A percentile compares a stretch with the other conserved stretches of the same genome.
Conservation (phyloP, 2,329 filamentous ascomycete species). For the Xylaria arbuscula region DNA sequence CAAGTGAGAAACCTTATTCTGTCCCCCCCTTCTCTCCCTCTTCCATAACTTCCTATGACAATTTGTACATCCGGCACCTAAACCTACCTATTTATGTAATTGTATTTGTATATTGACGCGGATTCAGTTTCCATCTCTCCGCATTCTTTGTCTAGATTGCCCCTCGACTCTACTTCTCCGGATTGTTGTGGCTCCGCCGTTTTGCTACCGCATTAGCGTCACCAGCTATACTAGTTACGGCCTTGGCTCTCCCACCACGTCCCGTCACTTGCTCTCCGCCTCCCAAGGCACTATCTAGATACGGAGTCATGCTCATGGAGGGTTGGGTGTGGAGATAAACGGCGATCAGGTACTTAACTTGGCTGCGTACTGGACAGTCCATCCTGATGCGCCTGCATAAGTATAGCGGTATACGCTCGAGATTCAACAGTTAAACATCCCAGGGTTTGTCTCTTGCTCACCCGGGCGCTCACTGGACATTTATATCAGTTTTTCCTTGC, state of each 20-base stretch:
- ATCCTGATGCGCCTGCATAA: constrained; percentile 10
- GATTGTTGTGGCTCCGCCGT: constrained; percentile 6
- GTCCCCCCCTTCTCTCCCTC: neutral
- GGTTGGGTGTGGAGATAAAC: constrained; percentile 16
- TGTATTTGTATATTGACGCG: neutral
- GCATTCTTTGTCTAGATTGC: constrained; percentile 4
- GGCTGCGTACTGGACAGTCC: neutral
- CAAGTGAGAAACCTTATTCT: neutral
- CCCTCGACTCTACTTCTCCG: constrained; percentile 5
- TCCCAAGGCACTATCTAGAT: constrained; percentile 1
- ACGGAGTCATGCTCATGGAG: constrained; percentile 13
- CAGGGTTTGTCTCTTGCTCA: neutral
- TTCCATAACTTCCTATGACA: neutral
- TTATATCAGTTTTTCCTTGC: neutral
- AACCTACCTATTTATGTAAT: too few relatives aligned
- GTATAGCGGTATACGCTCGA: neutral
- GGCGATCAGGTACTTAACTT: constrained; percentile 1
- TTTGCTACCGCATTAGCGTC: constrained; percentile 25
- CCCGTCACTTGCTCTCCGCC: constrained; percentile 22
- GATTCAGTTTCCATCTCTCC: neutral
- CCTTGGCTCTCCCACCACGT: constrained; percentile 24
- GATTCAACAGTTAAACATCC: neutral
- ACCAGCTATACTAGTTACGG: constrained; percentile 23
- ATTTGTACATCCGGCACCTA: neutral
- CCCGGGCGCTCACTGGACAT: neutral